phyloP scores from a whole-genome alignment of 495 filamentous ascomycete species.

The Aspergillus sclerotiicarbonarius region DNA sequence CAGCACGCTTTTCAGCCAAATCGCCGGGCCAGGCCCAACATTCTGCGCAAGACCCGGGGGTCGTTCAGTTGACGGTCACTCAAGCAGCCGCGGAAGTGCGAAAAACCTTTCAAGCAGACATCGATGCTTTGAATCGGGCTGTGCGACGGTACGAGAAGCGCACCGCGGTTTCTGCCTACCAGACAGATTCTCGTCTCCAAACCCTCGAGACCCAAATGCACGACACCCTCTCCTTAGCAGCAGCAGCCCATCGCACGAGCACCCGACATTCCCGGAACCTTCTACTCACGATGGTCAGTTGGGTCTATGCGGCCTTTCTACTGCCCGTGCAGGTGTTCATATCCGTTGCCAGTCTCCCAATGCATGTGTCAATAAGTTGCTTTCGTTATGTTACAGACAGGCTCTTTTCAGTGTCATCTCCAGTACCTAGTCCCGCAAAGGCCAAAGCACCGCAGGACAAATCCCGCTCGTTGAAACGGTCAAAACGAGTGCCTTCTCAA shows the following conservation, averaged over 20 bases:
- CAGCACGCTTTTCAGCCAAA: constrained; percentile 22
- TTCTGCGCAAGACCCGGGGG: constrained; percentile 17
- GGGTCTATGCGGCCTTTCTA: constrained; percentile 29
- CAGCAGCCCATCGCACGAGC: constrained; percentile 59
- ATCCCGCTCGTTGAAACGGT: background rate
- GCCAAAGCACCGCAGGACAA: constrained; percentile 19
- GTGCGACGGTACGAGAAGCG: constrained; percentile 94
- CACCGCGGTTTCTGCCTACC: constrained; percentile 63
- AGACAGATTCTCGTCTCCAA: constrained; percentile 72
- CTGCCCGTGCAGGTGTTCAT: constrained; percentile 29
- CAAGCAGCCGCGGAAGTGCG: constrained; percentile 61
- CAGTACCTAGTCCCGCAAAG: constrained; percentile 15
- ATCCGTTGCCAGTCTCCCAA: constrained; percentile 26
- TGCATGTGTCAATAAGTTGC: constrained; percentile 20
- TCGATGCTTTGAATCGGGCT: constrained; percentile 87
- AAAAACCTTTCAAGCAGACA: constrained; percentile 68
- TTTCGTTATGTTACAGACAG: constrained; percentile 16
- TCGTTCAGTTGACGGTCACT: constrained; percentile 33
- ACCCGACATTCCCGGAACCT: constrained; percentile 19
- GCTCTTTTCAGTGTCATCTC: constrained; percentile 7
- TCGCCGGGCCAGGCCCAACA: background rate
- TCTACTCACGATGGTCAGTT: constrained; percentile 24
- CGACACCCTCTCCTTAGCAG: constrained; percentile 77
- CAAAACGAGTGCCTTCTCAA: constrained; percentile 8
- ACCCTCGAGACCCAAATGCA: constrained; percentile 66